Base-by-base conservation (phyloP, 768 basidiomycete genomes). In the Leccinum ochraceum region DNA sequence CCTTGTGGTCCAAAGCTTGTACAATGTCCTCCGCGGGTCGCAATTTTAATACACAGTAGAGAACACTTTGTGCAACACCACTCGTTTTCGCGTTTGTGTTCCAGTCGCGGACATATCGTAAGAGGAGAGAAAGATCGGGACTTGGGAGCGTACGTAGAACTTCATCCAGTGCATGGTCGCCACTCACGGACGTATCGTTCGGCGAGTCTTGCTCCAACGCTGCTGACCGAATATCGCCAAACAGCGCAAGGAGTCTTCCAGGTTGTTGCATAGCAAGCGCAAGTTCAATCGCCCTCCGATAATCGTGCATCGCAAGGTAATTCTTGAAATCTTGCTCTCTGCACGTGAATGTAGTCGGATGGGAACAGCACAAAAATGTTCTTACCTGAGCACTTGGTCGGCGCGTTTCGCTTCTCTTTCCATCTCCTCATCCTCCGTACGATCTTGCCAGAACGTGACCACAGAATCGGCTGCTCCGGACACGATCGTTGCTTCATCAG, bases 241-340 rank as follows among this genome's bases (percentile, higher is more conserved):
- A 96, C 26, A 99, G 81, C 3, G 81, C 78, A 53, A 94, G 79
- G 11, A 98, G 81, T 28, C 93, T 86, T 24, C 94, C 93, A 10
- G 96, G 97, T 69, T 98, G 96, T 60, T 89, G 85, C 88, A 98
- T 95, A 2, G 89, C 85, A 59, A 99, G 81, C 7, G 96, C 95
- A 49, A 98, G 85, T 64, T 93, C 81, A 67, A 98, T 94, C 1
- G 97, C 97, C 69, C 86, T 86, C 58, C 85, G 86, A 75, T 97
- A 98, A 73, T 98, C 95, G 60, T 90, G 86, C 65, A 97, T 76
- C 13, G 87, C 81, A 58, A 98, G 77, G 68, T 92, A 98, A 73
- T 98, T 98, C 66, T 86, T 77, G 73, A 95, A 95, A 69, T 98
- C 94, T 82, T 99, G 97, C 71, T 98, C 94, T 71, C 95, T 98